Conservation (phyloP, 345 rosid genomes). For the Luvunga scandens region DNA sequence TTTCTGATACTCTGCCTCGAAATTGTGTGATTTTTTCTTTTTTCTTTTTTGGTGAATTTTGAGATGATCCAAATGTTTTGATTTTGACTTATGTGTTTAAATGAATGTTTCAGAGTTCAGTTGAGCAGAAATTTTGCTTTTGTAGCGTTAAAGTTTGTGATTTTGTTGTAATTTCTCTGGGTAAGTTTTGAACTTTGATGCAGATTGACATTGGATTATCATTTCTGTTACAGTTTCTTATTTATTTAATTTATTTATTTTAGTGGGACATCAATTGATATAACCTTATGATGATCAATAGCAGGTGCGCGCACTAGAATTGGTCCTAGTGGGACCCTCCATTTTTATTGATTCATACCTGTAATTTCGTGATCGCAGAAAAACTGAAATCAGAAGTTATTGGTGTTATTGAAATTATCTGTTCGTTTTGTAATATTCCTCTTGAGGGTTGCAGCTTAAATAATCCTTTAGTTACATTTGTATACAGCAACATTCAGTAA, state of each 20-base stretch:
- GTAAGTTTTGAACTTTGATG: background rate
- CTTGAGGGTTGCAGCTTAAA: background rate
- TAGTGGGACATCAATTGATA: background rate
- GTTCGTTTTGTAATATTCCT: background rate
- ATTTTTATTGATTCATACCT: background rate
- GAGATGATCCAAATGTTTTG: background rate
- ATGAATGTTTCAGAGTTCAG: background rate
- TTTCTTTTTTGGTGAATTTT: background rate
- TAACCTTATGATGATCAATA: background rate
- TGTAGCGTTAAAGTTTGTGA: background rate
- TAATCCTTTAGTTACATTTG: background rate
- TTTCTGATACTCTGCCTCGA: background rate
- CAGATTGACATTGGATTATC: background rate
- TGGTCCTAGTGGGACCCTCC: background rate
- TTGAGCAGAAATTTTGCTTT: slow-evolving; percentile 3
- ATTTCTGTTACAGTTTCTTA: background rate
- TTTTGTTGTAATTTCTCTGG: background rate
- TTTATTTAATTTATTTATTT: background rate
- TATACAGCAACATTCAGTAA: background rate
- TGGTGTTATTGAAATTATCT: background rate
- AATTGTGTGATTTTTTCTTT: background rate
- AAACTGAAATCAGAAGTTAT: background rate
- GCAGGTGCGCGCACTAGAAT: background rate
- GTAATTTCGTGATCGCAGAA: background rate
- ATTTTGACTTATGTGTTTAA: background rate